These are phyloP conservation scores for Vanrija sp. DNA, from an alignment of 1,284 basidiomycete genomes.

Conservation along the genomic window DNA sequence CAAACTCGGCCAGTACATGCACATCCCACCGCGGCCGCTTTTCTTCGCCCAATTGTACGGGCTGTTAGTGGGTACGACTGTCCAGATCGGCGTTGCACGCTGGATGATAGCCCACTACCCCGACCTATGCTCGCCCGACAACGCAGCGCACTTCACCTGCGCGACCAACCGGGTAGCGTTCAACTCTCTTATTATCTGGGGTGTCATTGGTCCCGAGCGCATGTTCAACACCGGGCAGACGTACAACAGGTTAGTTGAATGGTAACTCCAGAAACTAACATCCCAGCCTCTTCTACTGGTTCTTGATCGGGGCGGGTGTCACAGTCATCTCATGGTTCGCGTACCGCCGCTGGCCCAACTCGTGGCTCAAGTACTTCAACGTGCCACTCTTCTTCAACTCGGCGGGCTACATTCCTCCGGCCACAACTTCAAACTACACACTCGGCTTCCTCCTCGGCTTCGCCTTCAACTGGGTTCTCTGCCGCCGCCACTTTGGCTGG, in stretches of 20 bases:
- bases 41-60: conserved; percentile 55
- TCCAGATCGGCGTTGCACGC: conserved; percentile 50
- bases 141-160: conserved; percentile 47
- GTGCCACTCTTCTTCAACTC: conserved; percentile 50
- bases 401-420: conserved; percentile 58
- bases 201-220: conserved; percentile 66
- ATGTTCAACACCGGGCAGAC: conserved; percentile 54
- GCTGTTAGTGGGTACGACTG: conserved; percentile 40
- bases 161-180: conserved; percentile 41
- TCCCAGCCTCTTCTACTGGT: conserved; percentile 51
- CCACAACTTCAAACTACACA: conserved; percentile 51
- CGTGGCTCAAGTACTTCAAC: conserved; percentile 59
- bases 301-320: conserved; percentile 65
- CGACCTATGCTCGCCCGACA: conserved; percentile 26
- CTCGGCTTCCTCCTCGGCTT: conserved; percentile 56
- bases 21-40: conserved; percentile 38
- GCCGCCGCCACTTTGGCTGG: conserved; percentile 28
- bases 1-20: conserved; percentile 45
- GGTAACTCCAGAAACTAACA: conserved; percentile 33
- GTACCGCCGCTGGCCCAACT: conserved; percentile 69
- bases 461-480: conserved; percentile 44
- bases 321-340: conserved; percentile 79
- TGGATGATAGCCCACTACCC: conserved; percentile 42
- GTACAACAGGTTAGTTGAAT: conserved; percentile 45
- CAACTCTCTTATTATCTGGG: conserved; percentile 48